phyloP scores from a whole-genome alignment of 306 rosid genomes.

The Fragaria nilgerrensis region DNA sequence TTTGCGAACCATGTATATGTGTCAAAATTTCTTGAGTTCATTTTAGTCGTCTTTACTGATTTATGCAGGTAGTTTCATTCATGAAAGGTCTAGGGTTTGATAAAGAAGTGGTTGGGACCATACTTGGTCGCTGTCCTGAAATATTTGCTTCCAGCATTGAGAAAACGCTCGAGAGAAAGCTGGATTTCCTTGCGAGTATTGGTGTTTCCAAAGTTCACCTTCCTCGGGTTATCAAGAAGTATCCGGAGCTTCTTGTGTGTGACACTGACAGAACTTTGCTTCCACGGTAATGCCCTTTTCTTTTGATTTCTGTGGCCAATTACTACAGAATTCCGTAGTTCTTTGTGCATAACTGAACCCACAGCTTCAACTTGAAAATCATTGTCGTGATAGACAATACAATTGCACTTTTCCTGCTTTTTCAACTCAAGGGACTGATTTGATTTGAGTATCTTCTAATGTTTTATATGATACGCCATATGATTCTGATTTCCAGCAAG shows the following conservation, averaged over 20 bases:
- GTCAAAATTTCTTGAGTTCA: not conserved
- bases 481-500: not conserved
- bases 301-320: not conserved
- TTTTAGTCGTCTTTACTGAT: constrained; percentile 11
- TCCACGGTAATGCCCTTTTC: constrained; percentile 54
- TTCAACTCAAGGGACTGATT: not conserved
- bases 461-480: not conserved
- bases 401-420: not conserved
- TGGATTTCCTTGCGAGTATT: constrained; percentile 58
- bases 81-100: constrained; percentile 69
- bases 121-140: constrained; percentile 81
- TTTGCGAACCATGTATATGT: not conserved
- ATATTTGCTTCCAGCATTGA: constrained; percentile 64
- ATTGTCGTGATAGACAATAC: not conserved
- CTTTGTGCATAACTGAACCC: not conserved
- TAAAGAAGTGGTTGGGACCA: constrained; percentile 52
- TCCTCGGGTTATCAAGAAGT: constrained; percentile 72
- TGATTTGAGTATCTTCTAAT: not conserved
- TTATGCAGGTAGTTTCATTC: constrained; percentile 58
- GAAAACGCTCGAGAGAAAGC: constrained; percentile 62
- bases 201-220: constrained; percentile 51
- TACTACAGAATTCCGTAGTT: not conserved
- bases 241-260: constrained; percentile 77
- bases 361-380: not conserved
- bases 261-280: constrained; percentile 60